phyloP scores from a whole-genome alignment of 140 eudicot species.

The Flaveria floridana region DNA sequence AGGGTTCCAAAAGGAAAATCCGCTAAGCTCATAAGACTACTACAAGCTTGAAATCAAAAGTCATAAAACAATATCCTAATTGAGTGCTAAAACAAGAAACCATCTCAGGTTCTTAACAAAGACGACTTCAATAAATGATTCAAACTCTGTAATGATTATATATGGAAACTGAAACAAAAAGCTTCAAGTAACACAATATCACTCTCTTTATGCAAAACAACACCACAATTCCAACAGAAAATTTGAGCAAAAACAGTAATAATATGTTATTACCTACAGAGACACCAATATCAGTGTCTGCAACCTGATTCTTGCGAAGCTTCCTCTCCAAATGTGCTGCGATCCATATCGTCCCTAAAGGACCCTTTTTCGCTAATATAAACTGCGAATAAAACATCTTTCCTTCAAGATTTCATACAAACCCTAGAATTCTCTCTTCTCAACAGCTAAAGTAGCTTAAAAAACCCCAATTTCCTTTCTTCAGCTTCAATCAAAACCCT shows the following conservation, averaged over 20 bases:
- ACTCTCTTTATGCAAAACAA: not conserved
- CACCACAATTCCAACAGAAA: not conserved
- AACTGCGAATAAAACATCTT: constrained; percentile 94
- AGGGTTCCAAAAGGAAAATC: constrained; percentile 9
- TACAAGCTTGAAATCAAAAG: not conserved
- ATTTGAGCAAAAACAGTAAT: not conserved
- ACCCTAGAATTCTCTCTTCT: constrained; percentile 29
- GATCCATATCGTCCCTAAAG: constrained; percentile 96
- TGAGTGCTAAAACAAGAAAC: constrained; percentile 1
- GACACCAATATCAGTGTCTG: constrained; percentile 97
- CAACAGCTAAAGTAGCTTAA: constrained; percentile 11
- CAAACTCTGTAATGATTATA: constrained; percentile 2
- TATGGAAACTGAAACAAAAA: not conserved
- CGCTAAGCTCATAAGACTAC: not conserved
- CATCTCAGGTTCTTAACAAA: not conserved
- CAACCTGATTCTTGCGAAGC: constrained; percentile 96
- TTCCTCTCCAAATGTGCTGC: constrained; percentile 98
- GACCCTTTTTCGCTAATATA: constrained; percentile 96
- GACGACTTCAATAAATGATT: not conserved
- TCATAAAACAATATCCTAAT: constrained; percentile 21
- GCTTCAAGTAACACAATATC: not conserved
- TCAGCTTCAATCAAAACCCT: constrained; percentile 35
- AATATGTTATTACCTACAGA: constrained; percentile 64
- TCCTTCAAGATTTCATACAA: constrained; percentile 40
- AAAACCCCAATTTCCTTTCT: constrained; percentile 28